A percentile compares a stretch with the other conserved stretches of the same genome.
These are phyloP conservation scores for Mycosarcoma maydis DNA, from an alignment of 1,284 basidiomycete species.

Conservation along the genomic window DNA sequence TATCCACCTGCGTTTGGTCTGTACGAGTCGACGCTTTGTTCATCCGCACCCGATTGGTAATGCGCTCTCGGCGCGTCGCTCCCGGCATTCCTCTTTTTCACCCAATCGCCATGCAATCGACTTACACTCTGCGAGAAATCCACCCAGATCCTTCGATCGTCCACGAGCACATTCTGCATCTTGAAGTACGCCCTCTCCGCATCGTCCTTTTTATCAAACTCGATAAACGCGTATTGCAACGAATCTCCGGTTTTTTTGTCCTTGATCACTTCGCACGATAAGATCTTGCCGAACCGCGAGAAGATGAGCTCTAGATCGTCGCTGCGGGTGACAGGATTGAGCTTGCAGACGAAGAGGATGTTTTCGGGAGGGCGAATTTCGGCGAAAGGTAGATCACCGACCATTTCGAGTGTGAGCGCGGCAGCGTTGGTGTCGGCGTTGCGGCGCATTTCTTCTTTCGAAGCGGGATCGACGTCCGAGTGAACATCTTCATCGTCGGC, in stretches of 20 bases:
- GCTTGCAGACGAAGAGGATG: slow-evolving; percentile 97
- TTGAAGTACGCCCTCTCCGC: slow-evolving; percentile 98
- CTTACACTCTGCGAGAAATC: slow-evolving; percentile 85
- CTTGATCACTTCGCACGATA: slow-evolving; percentile 95
- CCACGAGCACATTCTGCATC: slow-evolving; percentile 99
- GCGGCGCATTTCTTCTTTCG: slow-evolving; percentile 80
- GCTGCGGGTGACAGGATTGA: slow-evolving; percentile 92
- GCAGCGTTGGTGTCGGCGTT: slow-evolving; percentile 88
- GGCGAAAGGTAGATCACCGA: slow-evolving; percentile 96
- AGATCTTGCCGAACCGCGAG: slow-evolving; percentile 90
- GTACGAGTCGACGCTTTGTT: too few relatives aligned
- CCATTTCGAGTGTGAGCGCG: slow-evolving; percentile 97
- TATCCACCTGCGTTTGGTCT: too few relatives aligned
- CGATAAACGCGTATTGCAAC: slow-evolving; percentile 97
- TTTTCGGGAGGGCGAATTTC: slow-evolving; percentile 98
- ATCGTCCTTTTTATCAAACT: slow-evolving; percentile 90
- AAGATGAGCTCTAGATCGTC: slow-evolving; percentile 98
- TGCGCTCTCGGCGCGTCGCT: slow-evolving; percentile 57
- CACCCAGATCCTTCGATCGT: slow-evolving; percentile 98
- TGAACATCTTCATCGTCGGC: slow-evolving; percentile 73
- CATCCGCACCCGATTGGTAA: slow-evolving; percentile 25
- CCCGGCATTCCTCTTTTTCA: slow-evolving; percentile 61
- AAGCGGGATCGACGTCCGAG: slow-evolving; percentile 76
- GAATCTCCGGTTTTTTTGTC: slow-evolving; percentile 96
- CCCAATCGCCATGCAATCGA: slow-evolving; percentile 70